Evolutionary conservation across 768 basidiomycete species (phyloP).

Genomic region (Cystofilobasidium capitatum): DNA sequence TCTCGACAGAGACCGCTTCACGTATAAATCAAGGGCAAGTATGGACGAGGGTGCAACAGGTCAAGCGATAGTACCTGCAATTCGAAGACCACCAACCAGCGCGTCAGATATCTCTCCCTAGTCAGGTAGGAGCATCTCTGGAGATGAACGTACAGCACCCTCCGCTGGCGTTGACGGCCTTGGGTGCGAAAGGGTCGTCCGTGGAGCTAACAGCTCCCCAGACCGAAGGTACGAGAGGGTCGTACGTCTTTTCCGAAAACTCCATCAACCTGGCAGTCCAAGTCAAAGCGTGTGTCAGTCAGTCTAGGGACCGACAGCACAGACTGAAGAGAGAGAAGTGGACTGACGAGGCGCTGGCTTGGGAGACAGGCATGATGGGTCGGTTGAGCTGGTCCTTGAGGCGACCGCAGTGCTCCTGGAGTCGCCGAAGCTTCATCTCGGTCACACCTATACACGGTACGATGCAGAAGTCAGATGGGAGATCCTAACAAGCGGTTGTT

Average conservation of each 20-base stretch:
- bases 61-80: neutral
- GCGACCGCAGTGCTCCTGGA: neutral
- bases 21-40: no score
- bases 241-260: neutral
- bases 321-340: neutral
- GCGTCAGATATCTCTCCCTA: neutral
- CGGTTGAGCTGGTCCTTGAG: neutral
- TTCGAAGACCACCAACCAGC: neutral
- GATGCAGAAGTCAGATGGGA: neutral
- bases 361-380: neutral
- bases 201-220: neutral
- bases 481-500: neutral
- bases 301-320: no score
- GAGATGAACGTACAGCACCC: neutral
- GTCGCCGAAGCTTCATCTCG: neutral
- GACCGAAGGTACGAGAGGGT: neutral
- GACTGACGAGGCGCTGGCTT: neutral
- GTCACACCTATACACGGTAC: neutral
- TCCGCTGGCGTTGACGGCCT: neutral
- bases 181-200: neutral
- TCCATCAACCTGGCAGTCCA: neutral
- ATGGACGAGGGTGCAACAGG: no score
- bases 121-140: neutral
- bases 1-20: no score
- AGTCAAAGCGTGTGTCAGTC: no score